Evolutionary conservation across 225 moss, liverwort and hornwort genomes (phyloP), one percentile per base, ranked within the genome.

Genomic region (Polytrichum formosum): DNA sequence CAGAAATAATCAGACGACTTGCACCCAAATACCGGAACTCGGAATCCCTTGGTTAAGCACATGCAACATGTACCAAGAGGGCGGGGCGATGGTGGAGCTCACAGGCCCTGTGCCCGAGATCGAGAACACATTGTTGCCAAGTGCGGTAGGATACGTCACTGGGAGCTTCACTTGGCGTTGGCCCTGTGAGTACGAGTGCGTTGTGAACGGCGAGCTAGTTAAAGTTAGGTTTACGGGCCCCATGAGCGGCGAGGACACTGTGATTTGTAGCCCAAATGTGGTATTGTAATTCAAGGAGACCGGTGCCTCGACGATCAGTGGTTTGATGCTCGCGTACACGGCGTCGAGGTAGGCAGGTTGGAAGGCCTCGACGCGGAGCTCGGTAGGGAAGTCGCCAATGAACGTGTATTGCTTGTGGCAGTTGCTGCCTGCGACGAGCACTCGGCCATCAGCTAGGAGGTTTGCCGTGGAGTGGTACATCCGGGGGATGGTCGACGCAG

Each of bases 401-500:
- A 93, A 96, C 0, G 86, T 87, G 76, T 96, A 96, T 0, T 75
- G 86, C 29, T 85, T 83, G 74, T 96, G 95, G 28, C 83, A 86
- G 35, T 96, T 96, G 74, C 93, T 93, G 20, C 95, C 95, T 0
- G 95, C 95, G 5, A 96, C 26, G 8, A 96, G 75, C 26, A 96
- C 78, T 2, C 93, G 90, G 2, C 93, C 95, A 10, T 96, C 95
- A 0, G 91, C 73, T 1, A 96, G 90, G 2, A 96, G 78, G 56
- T 96, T 96, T 5, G 95, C 91, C 0, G 95, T 96, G 1, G 91
- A 90, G 73, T 96, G 95, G 60, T 96, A 96, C 77, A 96, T 9
- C 0, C 95, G 91, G 17, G 95, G 77, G 30, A 96, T 91, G 0
- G 78, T 70, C 17, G 77, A 74, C 0, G 95, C 80, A 22, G 76